Conservation (phyloP, 1,284 basidiomycete genomes). For the Taiwanofungus camphoratus region DNA sequence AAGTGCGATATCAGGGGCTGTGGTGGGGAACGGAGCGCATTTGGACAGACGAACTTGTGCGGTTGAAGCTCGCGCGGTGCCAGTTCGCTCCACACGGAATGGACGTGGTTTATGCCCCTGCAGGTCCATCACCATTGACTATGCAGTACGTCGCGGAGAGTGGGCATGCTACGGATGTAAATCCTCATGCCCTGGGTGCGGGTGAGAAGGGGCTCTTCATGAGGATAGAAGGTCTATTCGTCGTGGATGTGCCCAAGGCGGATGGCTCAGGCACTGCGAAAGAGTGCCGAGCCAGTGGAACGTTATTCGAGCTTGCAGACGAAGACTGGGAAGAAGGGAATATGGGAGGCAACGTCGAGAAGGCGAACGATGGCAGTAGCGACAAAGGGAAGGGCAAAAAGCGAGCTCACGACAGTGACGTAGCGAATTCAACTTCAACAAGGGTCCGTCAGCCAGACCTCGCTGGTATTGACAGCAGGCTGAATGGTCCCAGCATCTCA, state of each 20-base stretch:
- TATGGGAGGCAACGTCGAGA: no score
- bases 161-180: slow-evolving; percentile 15
- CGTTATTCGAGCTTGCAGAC: slow-evolving; percentile 70
- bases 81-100: slow-evolving; percentile 60
- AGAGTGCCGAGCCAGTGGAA: slow-evolving; percentile 59
- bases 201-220: slow-evolving; percentile 61
- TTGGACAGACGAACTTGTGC: slow-evolving; percentile 79
- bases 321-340: slow-evolving; percentile 52
- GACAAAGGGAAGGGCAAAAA: slow-evolving; percentile 22
- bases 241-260: slow-evolving; percentile 43
- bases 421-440: background rate
- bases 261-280: slow-evolving; percentile 38
- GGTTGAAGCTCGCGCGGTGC: slow-evolving; percentile 63
- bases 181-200: slow-evolving; percentile 42
- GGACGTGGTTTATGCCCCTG: slow-evolving; percentile 49
- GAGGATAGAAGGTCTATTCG: slow-evolving; percentile 53
- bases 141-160: slow-evolving; percentile 27
- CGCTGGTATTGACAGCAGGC: background rate
- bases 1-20: slow-evolving; percentile 68
- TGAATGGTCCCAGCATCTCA: background rate
- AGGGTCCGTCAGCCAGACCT: background rate
- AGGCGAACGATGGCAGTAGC: slow-evolving; percentile 5
- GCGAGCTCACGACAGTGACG: slow-evolving; percentile 4
- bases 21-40: slow-evolving; percentile 90
- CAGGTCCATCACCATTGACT: slow-evolving; percentile 45